These are phyloP conservation scores for Lathyrus sativus DNA, from an alignment of 306 rosid species.

Conservation along the genomic window DNA sequence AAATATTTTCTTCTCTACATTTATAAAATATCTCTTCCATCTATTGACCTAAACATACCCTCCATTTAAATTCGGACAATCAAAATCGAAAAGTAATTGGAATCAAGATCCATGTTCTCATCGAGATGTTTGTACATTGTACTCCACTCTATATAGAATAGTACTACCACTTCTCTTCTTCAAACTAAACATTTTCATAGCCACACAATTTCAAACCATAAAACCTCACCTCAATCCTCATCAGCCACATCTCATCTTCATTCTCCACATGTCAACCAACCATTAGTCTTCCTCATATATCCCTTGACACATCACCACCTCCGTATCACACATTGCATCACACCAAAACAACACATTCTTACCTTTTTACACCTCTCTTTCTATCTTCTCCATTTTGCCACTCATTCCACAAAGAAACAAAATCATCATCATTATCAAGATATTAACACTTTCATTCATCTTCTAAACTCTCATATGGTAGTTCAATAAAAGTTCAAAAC, in stretches of 20 bases:
- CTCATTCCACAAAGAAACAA: conserved; percentile 34
- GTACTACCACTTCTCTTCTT: not conserved
- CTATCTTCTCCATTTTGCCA: conserved; percentile 30
- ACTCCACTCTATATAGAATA: conserved; percentile 20
- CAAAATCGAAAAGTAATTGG: not conserved
- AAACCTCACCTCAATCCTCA: conserved; percentile 38
- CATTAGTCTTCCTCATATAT: conserved; percentile 30
- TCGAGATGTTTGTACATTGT: conserved; percentile 14
- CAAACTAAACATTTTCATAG: conserved; percentile 10
- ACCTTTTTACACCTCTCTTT: not conserved
- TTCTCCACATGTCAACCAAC: conserved; percentile 36
- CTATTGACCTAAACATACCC: no score
- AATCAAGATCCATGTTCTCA: not conserved
- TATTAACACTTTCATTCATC: conserved; percentile 10
- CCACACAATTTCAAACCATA: conserved; percentile 40
- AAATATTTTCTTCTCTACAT: no score
- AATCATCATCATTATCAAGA: conserved; percentile 15
- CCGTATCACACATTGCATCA: conserved; percentile 23
- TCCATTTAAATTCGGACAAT: no score
- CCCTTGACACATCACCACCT: conserved; percentile 44
- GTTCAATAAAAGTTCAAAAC: not conserved
- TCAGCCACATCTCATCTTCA: conserved; percentile 44
- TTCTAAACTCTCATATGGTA: conserved; percentile 29
- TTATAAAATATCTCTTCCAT: no score
- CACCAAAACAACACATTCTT: conserved; percentile 29